Evolutionary conservation across 2,329 filamentous ascomycete species (phyloP).

Genomic region (Ophiocordyceps polyrhachis-furcata): DNA sequence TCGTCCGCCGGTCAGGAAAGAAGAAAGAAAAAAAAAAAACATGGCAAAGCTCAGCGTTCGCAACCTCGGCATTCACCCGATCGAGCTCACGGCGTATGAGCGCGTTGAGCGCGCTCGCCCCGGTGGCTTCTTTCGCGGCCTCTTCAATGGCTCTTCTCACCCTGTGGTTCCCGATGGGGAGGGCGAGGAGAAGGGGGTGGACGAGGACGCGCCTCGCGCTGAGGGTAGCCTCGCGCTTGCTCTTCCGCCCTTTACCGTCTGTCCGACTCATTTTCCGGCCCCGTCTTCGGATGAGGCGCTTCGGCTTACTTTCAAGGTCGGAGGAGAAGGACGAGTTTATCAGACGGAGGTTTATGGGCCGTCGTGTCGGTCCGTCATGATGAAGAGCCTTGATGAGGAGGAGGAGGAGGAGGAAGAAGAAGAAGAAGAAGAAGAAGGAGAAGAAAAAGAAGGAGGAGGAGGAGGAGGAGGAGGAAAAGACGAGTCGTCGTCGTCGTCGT

Average conservation of each 20-base stretch:
- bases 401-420: neutral
- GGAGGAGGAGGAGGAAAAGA: neutral
- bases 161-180: neutral
- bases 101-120: constrained; percentile 38
- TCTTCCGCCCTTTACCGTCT: constrained; percentile 49
- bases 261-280: constrained; percentile 34
- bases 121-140: constrained; percentile 22
- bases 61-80: constrained; percentile 57
- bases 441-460: constrained; percentile 3
- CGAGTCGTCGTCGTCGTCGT: no score
- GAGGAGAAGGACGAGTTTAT: constrained; percentile 27
- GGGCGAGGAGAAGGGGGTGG: no score
- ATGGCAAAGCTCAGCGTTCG: constrained; percentile 52
- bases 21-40: no score
- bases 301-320: constrained; percentile 54
- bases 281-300: constrained; percentile 47
- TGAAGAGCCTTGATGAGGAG: constrained; percentile 33
- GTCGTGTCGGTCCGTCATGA: constrained; percentile 36
- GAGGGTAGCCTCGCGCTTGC: constrained; percentile 45
- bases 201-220: constrained; percentile 14
- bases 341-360: constrained; percentile 53
- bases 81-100: constrained; percentile 56
- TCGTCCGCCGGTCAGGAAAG: no score
- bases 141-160: constrained; percentile 22
- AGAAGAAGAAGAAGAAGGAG: neutral